Conservation (phyloP, 805 yeast genomes). For the Cyberlindnera mississippiensis region DNA sequence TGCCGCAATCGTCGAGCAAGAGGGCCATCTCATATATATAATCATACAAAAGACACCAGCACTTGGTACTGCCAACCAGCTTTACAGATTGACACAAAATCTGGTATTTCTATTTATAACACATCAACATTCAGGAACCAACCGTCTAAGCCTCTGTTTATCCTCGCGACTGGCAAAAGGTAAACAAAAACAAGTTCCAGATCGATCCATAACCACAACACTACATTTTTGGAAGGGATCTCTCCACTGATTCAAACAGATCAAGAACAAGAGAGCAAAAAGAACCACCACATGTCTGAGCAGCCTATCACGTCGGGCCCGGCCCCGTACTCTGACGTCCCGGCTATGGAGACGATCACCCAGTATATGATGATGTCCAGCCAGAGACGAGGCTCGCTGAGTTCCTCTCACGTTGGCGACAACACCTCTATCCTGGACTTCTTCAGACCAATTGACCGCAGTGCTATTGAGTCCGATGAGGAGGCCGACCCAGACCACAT, state of each 20-base stretch:
- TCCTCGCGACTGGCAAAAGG: not conserved
- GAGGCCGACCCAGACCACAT: conserved; percentile 11
- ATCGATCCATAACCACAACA: not conserved
- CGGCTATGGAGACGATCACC: conserved; percentile 22
- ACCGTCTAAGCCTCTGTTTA: no score
- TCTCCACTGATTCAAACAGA: no score
- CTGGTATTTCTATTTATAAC: no score
- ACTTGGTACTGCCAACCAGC: no score
- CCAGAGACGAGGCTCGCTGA: conserved; percentile 21
- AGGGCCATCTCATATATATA: no score
- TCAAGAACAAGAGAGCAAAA: no score
- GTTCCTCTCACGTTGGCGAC: conserved; percentile 16
- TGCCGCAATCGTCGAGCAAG: no score
- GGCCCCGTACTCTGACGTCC: conserved; percentile 24
- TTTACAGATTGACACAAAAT: no score
- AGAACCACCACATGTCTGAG: conserved; percentile 20
- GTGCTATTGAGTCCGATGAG: conserved; percentile 10
- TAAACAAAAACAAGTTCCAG: not conserved
- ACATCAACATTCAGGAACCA: no score
- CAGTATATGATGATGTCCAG: conserved; percentile 22
- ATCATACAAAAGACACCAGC: no score
- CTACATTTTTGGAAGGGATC: no score
- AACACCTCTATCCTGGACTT: conserved; percentile 26
- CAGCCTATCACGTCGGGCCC: conserved; percentile 22
- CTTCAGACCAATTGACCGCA: conserved; percentile 17